Base-by-base conservation (phyloP, 1,284 basidiomycete species). In the Ustanciosporium gigantosporum region DNA sequence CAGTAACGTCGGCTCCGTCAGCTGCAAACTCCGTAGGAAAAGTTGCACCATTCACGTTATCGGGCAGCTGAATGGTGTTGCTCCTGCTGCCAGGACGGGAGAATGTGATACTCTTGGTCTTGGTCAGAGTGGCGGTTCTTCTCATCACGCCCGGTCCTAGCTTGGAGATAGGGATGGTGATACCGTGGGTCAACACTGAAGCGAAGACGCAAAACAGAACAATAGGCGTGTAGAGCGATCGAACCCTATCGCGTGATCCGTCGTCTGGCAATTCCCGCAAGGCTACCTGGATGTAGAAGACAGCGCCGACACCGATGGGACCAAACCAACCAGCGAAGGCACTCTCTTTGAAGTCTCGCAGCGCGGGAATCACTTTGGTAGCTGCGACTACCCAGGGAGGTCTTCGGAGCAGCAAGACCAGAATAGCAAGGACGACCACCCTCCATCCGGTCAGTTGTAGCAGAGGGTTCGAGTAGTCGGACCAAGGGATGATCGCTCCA, bases 201-300 rank as follows among this genome's bases (percentile, higher is more conserved):
- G 79, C 78, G 40, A 83, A 78, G 13, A 83, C 80, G 36, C 82
- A 71, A 57, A 83, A 82, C 43, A 82, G 79, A 9, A 83, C 81
- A 20, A 83, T 77, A 2, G 83, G 83, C 2, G 71, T 59, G 50
- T 83, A 79, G 19, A 81, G 67, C 17, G 62, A 49, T 4, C 80
- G 74, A 3, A 83, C 62, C 3, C 76, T 75, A 3, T 74, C 67
- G 2, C 78, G 69, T 2, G 70, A 73, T 1, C 78, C 76, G 35
- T 81, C 79, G 29, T 80, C 79, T 0, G 82, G 82, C 0, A 83
- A 41, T 22, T 68, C 53, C 15, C 80, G 73, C 7, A 82, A 66
- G 0, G 82, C 82, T 6, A 83, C 80, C 42, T 82, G 78, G 29
- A 79, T 78, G 61, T 83, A 83, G 62, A 82, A 82, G 6, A 82